Conservation (phyloP, 2,329 filamentous ascomycete genomes). For the Colletotrichum karsti region DNA sequence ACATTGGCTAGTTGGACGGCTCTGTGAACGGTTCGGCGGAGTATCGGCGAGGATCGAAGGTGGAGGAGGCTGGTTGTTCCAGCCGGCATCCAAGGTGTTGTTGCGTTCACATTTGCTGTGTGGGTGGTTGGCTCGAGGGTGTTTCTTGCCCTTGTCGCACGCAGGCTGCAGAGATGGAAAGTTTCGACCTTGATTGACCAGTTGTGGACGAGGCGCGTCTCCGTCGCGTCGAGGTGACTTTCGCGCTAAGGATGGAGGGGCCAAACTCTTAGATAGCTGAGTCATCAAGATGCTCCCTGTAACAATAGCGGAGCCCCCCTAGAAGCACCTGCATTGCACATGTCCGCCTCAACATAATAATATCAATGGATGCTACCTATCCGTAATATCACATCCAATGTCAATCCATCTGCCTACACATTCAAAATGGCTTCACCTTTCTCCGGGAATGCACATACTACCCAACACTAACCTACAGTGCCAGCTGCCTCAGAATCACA, state of each 20-base stretch:
- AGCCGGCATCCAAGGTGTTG: slow-evolving; percentile 44
- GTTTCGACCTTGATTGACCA: slow-evolving; percentile 8
- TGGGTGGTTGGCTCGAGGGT: not conserved
- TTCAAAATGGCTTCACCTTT: too few relatives aligned
- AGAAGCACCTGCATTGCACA: too few relatives aligned
- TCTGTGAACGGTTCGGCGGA: slow-evolving; percentile 35
- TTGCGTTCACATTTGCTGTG: slow-evolving; percentile 3
- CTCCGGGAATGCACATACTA: too few relatives aligned
- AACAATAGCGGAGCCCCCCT: not conserved
- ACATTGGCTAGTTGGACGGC: slow-evolving; percentile 35
- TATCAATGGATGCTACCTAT: too few relatives aligned
- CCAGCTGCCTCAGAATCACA: too few relatives aligned
- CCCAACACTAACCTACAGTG: too few relatives aligned
- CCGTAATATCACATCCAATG: too few relatives aligned
- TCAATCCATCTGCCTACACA: too few relatives aligned
- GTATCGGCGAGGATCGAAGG: slow-evolving; percentile 46
- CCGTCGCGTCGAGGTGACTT: slow-evolving; percentile 13
- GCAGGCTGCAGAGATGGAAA: not conserved
- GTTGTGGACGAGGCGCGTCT: slow-evolving; percentile 6
- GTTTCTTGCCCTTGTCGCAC: slow-evolving; percentile 3
- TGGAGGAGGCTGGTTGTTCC: slow-evolving; percentile 38
- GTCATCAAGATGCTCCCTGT: not conserved
- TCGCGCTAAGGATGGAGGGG: slow-evolving; percentile 9
- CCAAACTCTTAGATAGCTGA: not conserved
- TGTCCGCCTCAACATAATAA: too few relatives aligned